phyloP scores from a whole-genome alignment of 2,329 filamentous ascomycete genomes.

The Xylaria sp. region DNA sequence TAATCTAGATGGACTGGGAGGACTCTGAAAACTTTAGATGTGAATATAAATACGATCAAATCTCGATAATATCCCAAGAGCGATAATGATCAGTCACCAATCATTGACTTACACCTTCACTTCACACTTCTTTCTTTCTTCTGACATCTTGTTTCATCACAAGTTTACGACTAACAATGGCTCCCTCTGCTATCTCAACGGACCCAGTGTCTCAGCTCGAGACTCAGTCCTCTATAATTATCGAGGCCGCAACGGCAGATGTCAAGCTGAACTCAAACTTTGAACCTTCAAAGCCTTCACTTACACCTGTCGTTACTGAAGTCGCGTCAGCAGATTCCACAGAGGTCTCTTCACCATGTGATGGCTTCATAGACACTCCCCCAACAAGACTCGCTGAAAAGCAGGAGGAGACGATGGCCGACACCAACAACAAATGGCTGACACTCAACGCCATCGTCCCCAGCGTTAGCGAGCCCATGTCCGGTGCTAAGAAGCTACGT shows the following conservation, averaged over 20 bases:
- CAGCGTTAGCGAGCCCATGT: constrained; percentile 42
- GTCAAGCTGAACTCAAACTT: constrained; percentile 35
- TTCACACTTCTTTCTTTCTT: background rate
- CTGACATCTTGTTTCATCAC: background rate
- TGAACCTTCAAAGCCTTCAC: constrained; percentile 36
- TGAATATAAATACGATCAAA: constrained; percentile 34
- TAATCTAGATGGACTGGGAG: background rate
- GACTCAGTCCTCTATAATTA: constrained; percentile 35
- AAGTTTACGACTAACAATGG: constrained; percentile 24
- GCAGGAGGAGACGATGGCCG: constrained; percentile 6
- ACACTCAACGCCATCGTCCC: constrained; percentile 42
- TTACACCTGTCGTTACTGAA: constrained; percentile 32
- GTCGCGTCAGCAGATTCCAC: constrained; percentile 25
- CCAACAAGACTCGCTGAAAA: constrained; percentile 12
- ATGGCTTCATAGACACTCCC: constrained; percentile 32
- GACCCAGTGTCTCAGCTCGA: constrained; percentile 39
- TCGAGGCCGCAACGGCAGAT: constrained; percentile 37
- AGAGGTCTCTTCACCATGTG: constrained; percentile 31
- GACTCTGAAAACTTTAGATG: background rate
- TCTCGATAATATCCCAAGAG: background rate
- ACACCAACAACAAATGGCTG: constrained; percentile 27
- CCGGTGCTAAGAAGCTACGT: constrained; percentile 50
- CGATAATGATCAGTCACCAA: constrained; percentile 2
- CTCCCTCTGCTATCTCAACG: constrained; percentile 37
- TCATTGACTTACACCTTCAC: constrained; percentile 9